Evolutionary conservation across 352 stramenopile species (phyloP), one percentile per base, ranked within the genome.

Genomic region (Sclerospora graminicola): DNA sequence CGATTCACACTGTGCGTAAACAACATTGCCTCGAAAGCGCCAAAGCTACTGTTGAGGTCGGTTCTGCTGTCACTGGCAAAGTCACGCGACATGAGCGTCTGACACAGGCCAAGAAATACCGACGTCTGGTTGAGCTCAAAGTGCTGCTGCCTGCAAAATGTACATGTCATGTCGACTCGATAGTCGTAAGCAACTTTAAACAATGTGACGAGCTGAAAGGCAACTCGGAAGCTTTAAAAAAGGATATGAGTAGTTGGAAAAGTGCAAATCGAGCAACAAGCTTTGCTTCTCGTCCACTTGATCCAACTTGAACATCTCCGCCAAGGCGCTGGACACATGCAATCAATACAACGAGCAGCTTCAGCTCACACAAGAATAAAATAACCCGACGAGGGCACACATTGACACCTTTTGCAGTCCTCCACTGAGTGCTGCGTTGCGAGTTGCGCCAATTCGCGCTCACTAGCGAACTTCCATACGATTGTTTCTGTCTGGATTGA

Each of bases 211-310:
- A 26, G 35, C 15, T 33, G 10, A 18, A 26, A 43, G n/a, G 21
- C 21, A 26, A 26, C 3, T 26, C 21, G 21, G 4, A 26, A 26
- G 21, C 3, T 26, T 26, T n/a, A n/a, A n/a, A 16, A 19, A 29
- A 65, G 60, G 67, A 82, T 83, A 80, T 76, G 69, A 83, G 55
- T 80, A 85, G 43, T 74, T 80, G 60, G 78, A 56, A 19, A 83
- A 41, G 46, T 80, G 63, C 26, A 78, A 60, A 42, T 76, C 58
- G 4, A 83, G 44, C 28, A 83, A 45, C 28, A 83, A 68, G 28
- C 30, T 54, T 31, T 79, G 48, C 45, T 54, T 69, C 28, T 66
- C 41, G 37, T 79, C 59, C 4, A 37, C 32, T 0, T 34, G 21
- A 30, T 84, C 54, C 14, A 82, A 47, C 0, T 50, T 67, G 50